phyloP scores from a whole-genome alignment of 129 eudicot genomes.

The Flaveria brownii region DNA sequence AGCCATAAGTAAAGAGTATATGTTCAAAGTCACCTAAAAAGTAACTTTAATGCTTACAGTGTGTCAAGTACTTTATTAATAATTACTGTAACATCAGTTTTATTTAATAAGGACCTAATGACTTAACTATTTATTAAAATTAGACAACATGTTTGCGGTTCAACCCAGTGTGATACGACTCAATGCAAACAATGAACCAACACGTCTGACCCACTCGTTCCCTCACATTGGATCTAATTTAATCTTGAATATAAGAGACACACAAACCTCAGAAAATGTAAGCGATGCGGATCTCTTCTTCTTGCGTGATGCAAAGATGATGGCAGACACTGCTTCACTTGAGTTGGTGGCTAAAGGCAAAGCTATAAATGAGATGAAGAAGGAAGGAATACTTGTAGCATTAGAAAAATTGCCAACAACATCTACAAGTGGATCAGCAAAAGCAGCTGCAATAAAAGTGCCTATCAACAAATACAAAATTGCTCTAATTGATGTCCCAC shows the following conservation, averaged over 20 bases:
- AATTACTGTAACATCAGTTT: no score
- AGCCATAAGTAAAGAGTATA: no score
- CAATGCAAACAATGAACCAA: background rate
- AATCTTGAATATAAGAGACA: conserved; percentile 1
- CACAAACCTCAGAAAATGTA: conserved; percentile 87
- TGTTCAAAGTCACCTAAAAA: no score
- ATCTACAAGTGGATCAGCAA: conserved; percentile 95
- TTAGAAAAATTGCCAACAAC: conserved; percentile 74
- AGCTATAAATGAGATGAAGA: conserved; percentile 88
- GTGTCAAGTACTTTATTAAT: no score
- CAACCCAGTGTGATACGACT: no score
- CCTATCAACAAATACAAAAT: conserved; percentile 58
- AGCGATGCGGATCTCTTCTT: conserved; percentile 82
- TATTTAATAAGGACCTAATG: no score
- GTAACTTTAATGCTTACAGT: no score
- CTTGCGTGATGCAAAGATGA: conserved; percentile 78
- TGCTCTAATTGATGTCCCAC: conserved; percentile 63
- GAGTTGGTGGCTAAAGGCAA: conserved; percentile 94
- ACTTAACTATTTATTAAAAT: no score
- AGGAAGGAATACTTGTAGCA: conserved; percentile 87
- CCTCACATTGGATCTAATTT: background rate
- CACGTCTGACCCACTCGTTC: background rate
- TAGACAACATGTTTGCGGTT: background rate
- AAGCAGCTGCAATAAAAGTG: conserved; percentile 74
- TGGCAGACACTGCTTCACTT: conserved; percentile 92